Conservation (phyloP, 257 asterid species). For the Fraxinus anomala region DNA sequence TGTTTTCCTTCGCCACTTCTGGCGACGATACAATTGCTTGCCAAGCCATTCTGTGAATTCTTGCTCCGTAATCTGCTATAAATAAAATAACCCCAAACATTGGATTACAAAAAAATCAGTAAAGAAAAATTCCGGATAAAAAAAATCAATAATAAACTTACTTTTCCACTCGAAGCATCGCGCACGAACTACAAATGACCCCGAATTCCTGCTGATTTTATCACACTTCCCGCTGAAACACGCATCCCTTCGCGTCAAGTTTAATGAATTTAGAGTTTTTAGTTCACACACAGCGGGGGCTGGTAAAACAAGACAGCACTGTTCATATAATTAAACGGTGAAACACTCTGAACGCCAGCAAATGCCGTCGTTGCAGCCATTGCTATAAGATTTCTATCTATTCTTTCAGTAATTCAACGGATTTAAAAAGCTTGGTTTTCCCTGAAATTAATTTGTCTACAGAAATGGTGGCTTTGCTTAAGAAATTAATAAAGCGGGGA, state of each 20-base stretch:
- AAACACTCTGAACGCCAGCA: slow-evolving; percentile 42
- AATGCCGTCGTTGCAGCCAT: slow-evolving; percentile 69
- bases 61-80: slow-evolving; percentile 72
- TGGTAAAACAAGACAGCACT: slow-evolving; percentile 49
- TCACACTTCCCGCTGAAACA: slow-evolving; percentile 35
- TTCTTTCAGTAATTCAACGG: background rate
- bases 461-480: background rate
- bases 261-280: slow-evolving; percentile 30
- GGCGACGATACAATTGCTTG: slow-evolving; percentile 90
- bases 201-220: slow-evolving; percentile 32
- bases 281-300: slow-evolving; percentile 43
- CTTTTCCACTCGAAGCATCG: slow-evolving; percentile 73
- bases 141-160: slow-evolving; percentile 26
- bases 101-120: background rate
- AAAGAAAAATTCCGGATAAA: background rate
- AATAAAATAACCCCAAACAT: slow-evolving; percentile 24
- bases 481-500: slow-evolving; percentile 15
- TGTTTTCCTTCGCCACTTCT: slow-evolving; percentile 89
- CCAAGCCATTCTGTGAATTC: slow-evolving; percentile 99
- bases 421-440: slow-evolving; percentile 13
- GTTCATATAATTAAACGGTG: slow-evolving; percentile 34
- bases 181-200: slow-evolving; percentile 71
- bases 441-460: background rate
- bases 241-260: slow-evolving; percentile 37
- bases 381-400: background rate